Evolutionary conservation across 176 grass and related monocot genomes (phyloP).

Genomic region (Otatea glauca): DNA sequence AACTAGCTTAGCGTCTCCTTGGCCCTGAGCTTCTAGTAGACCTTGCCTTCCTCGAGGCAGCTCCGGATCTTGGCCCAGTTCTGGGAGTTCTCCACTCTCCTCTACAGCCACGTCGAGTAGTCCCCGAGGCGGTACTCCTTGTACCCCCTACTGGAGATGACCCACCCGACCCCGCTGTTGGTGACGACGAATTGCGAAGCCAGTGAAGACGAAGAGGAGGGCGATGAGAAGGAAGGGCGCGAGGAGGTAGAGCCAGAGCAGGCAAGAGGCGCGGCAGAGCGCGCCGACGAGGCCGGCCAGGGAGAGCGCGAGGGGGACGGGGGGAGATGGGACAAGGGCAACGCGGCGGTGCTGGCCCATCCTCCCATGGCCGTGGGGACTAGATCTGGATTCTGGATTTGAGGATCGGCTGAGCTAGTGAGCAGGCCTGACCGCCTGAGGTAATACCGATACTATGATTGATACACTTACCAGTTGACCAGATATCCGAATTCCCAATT

Average conservation of each 20-base stretch:
- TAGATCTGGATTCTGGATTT: too few species aligned
- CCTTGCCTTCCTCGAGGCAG: conserved; percentile 76
- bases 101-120: conserved; percentile 85
- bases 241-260: conserved; percentile 92
- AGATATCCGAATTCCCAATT: too few species aligned
- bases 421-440: too few species aligned
- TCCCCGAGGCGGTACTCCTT: too few species aligned
- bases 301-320: conserved; percentile 71
- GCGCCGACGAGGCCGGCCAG: conserved; percentile 62
- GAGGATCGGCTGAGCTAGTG: too few species aligned
- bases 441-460: too few species aligned
- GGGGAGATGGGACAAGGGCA: too few species aligned
- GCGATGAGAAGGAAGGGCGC: conserved; percentile 82
- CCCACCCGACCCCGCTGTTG: conserved; percentile 70
- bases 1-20: conserved; percentile 46
- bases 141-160: conserved; percentile 62
- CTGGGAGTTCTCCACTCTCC: conserved; percentile 56
- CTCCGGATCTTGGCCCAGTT: conserved; percentile 88
- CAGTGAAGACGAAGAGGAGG: too few species aligned
- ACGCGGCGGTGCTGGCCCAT: too few species aligned
- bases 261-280: conserved; percentile 71
- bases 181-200: conserved; percentile 94
- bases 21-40: conserved; percentile 61
- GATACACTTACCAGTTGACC: too few species aligned
- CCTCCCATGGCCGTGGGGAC: too few species aligned